Base-by-base conservation (phyloP, 2,329 filamentous ascomycete genomes). In the Diaporthe sp. region DNA sequence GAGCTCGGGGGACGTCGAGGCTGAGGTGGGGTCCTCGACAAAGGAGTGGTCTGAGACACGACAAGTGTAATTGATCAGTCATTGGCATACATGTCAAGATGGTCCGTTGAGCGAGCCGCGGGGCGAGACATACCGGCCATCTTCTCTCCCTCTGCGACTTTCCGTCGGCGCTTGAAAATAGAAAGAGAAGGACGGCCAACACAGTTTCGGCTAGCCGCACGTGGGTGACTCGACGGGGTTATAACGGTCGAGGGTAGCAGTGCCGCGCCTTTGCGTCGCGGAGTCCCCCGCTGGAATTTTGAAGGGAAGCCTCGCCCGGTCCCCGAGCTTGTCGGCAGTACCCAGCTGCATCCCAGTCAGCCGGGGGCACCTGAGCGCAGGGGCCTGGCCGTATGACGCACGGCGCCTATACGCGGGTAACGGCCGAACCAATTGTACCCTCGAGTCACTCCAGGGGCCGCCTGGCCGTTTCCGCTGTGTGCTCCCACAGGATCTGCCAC, bases 1-100 rank as follows among this genome's bases (percentile, higher is more conserved):
- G 58, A 80, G 74, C 66, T 78, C 81, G 68, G 83, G 81, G 71
- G 84, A 84, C 44, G 81, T 81, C 74, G 83, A 82, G 76, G 78
- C 80, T 42, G 81, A 81, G 53, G 79, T 77, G 39, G 80, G 77
- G 69, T 80, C 81, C 73, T 79, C 76, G 73, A 75, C 61, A 66
- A 79, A 77, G 39, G 76, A 74, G 68, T 77, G 77, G 39, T 78
- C 81, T 82, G 75, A 61, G 70, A 76, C 65, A 63, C 55, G 37
- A 39, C 39, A 17, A 25, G 47, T 53, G 32, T 68, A 53, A 53
- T 68, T 68, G 63, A 68, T 68, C 63, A 68, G 63, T 68, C 47
- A 68, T 53, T 68, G 63, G 47, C 47, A 53, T 68, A 53, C 63
- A 39, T 9, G 32, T 19, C 47, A 39, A 15, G 6, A 47, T 53